Base-by-base conservation (phyloP, 2,329 filamentous ascomycete species). In the Aquanectria penicillioides region DNA sequence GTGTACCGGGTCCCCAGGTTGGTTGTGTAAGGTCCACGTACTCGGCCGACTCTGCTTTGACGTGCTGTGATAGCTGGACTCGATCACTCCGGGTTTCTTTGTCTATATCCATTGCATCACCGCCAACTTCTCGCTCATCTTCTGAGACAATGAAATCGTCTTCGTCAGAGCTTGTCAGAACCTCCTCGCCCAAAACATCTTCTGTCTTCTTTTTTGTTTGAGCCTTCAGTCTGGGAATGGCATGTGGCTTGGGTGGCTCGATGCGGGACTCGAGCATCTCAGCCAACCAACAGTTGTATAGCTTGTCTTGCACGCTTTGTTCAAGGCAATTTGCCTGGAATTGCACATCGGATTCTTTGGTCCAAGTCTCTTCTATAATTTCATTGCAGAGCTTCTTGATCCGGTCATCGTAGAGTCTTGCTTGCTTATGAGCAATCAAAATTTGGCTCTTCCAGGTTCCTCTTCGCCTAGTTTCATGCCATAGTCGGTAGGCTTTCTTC, bases 321-420 rank as follows among this genome's bases (percentile, higher is more conserved):
- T 94, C 87, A 52, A 97, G 77, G 29, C 77, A 82, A 10, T 77
- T 74, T 44, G 87, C 87, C 66, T 87, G 84, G 6, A 74, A 76
- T 22, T 79, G 75, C 12, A 95, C 70, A 12, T 87, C 80, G 1
- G 74, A 67, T 18, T 78, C 75, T 7, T 77, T 83, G 10, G 75
- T 72, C 84, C 88, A 92, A 25, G 79, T 71, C 13, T 82, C 76
- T 1, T 71, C 65, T 18, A 80, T 62, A 28, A 93, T 85, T 17
- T 86, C 81, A 2, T 78, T 67, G 9, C 80, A 80, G 13, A 87
- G 73, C 41, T 82, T 86, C n/a, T 72, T 70, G 25, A 94, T 78
- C 9, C 89, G 86, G 2, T 67, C 59, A 11, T 82, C 74, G 15
- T 85, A 76, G 4, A 71, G 66, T 4, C 76, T 70, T 9, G 86